Evolutionary conservation across 2,329 filamentous ascomycete genomes (phyloP), one percentile per base, ranked within the genome.

Genomic region (Hysterium pulicare): DNA sequence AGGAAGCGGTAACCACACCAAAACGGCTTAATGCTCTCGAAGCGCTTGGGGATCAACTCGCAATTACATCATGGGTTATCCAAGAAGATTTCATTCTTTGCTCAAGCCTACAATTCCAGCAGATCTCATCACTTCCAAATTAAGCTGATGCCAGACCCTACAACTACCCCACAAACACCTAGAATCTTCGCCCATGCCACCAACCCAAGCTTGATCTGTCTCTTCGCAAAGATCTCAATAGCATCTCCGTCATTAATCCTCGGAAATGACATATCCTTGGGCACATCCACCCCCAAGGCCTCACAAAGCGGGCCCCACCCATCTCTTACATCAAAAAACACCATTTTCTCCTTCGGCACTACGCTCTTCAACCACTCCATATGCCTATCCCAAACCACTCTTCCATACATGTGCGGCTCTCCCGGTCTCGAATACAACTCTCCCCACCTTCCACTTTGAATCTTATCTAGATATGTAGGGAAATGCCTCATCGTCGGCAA

Each of bases 101-200:
- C n/a, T n/a, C n/a, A n/a, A n/a, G n/a, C n/a, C n/a, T n/a, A n/a
- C n/a, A n/a, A n/a, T n/a, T n/a, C n/a, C n/a, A n/a, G n/a, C n/a
- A n/a, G n/a, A n/a, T 28, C 24, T 13, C 24, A 28, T 28, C 24
- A 28, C 24, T 28, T 28, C 24, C 24, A 28, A n/a, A n/a, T n/a
- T n/a, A 13, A 28, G 13, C 24, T 28, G 24, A 28, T 8, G 13
- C 24, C 24, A 7, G 8, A 33, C 31, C 31, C 31, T 9, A 17
- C 31, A 7, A 9, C 31, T 8, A 17, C 31, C 7, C 8, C 31
- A n/a, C 8, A 7, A 8, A n/a, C 31, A 7, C 31, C 31, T 16
- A 33, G 16, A 8, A 33, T 33, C 31, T 17, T n/a, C 8, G 11
- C 31, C 81, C 19, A 64, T 69, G 45, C 56, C 61, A 8, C 55